Conservation (phyloP, 768 basidiomycete species). For the Lyophyllum shimeji region DNA sequence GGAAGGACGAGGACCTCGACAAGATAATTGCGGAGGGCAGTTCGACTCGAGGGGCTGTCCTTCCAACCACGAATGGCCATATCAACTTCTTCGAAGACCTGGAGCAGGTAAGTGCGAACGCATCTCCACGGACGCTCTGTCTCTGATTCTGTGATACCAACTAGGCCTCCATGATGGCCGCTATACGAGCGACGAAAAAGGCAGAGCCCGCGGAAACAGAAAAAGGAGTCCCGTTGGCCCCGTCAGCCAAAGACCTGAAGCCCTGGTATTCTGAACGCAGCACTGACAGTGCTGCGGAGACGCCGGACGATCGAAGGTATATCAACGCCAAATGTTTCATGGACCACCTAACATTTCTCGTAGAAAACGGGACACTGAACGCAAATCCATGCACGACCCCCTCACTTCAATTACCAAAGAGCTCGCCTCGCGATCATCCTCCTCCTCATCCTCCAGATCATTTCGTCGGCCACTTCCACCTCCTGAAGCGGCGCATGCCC, state of each 20-base stretch:
- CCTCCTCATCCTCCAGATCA: conserved; percentile 16
- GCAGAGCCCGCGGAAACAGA: conserved; percentile 53
- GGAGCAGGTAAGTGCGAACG: conserved; percentile 52
- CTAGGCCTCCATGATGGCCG: conserved; percentile 47
- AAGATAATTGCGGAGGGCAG: conserved; percentile 32
- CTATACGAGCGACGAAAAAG: conserved; percentile 52
- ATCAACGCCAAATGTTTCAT: not conserved
- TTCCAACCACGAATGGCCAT: conserved; percentile 59
- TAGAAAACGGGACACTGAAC: conserved; percentile 63
- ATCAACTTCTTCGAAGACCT: conserved; percentile 85
- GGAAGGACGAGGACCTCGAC: conserved; percentile 35
- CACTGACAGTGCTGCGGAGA: conserved; percentile 15
- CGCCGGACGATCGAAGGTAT: conserved; percentile 33
- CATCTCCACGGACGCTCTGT: not conserved
- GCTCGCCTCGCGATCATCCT: conserved; percentile 42
- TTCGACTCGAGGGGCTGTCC: conserved; percentile 30
- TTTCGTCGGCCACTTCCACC: conserved; percentile 18
- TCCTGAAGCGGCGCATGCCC: conserved; percentile 24
- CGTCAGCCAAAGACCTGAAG: conserved; percentile 71
- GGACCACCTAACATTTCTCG: not conserved
- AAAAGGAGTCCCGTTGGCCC: conserved; percentile 72
- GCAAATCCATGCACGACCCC: conserved; percentile 68
- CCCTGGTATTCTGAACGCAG: conserved; percentile 68
- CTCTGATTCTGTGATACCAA: conserved; percentile 3
- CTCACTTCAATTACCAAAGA: conserved; percentile 72